Conservation (phyloP, 139 green algal species). For the Pedinophyceae sp. region DNA sequence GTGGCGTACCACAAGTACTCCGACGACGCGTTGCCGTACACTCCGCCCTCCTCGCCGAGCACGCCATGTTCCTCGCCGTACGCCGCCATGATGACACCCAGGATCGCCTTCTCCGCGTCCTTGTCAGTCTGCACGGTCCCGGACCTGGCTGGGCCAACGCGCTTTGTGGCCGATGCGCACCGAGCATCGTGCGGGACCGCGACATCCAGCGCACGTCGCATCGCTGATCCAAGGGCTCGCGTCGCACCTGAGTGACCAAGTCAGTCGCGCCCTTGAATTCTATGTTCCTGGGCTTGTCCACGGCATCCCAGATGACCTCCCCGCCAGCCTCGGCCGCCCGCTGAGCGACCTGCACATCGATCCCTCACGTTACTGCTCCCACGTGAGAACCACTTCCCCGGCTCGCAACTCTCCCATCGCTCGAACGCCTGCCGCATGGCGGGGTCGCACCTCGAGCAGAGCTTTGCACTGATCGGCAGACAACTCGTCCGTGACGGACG, state of each 20-base stretch:
- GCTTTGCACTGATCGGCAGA: no score
- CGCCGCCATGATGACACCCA: constrained; percentile 17
- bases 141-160: neutral
- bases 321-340: constrained; percentile 26
- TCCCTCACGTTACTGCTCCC: no score
- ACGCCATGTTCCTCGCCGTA: constrained; percentile 50
- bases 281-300: constrained; percentile 51
- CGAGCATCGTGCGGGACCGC: neutral
- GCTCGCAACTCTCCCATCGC: no score
- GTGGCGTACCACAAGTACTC: constrained; percentile 81
- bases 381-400: no score
- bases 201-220: neutral
- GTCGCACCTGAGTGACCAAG: constrained; percentile 56
- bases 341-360: constrained; percentile 26
- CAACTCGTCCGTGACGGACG: no score
- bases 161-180: neutral
- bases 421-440: no score
- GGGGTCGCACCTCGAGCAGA: no score
- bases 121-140: constrained; percentile 2
- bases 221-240: neutral
- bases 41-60: constrained; percentile 83
- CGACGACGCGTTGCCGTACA: constrained; percentile 42
- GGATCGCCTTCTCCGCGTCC: constrained; percentile 2
- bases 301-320: constrained; percentile 30
- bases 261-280: constrained; percentile 52